Conservation (phyloP, 1,284 basidiomycete species). For the Ustilago cynodontis region DNA sequence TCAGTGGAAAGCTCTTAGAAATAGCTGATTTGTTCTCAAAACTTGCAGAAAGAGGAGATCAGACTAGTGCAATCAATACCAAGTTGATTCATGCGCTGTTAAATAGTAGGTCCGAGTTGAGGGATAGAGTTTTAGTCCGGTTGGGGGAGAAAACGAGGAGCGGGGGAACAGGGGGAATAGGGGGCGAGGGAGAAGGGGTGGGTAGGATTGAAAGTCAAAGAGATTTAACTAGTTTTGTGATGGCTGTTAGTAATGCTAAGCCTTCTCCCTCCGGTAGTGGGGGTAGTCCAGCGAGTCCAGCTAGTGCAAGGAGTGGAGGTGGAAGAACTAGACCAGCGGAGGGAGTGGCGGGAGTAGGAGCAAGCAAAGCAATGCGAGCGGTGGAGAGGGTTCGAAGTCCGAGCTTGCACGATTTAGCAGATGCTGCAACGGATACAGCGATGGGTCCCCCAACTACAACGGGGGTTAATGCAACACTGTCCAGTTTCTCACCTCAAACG, state of each 20-base stretch:
- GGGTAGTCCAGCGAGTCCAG: neutral
- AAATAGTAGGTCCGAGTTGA: slow-evolving; percentile 25
- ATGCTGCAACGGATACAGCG: slow-evolving; percentile 7
- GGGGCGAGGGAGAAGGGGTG: neutral
- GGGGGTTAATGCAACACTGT: neutral
- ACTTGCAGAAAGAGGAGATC: slow-evolving; percentile 29
- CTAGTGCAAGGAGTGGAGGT: no score
- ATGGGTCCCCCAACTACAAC: neutral
- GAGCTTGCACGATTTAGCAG: slow-evolving; percentile 33
- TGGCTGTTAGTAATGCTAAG: slow-evolving; percentile 11
- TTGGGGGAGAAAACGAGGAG: slow-evolving; percentile 12
- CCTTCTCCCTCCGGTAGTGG: neutral
- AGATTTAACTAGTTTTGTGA: slow-evolving; percentile 32
- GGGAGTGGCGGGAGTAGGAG: neutral
- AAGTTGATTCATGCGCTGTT: slow-evolving; percentile 29
- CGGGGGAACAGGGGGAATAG: neutral
- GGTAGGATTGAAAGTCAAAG: slow-evolving; percentile 24
- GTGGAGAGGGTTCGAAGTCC: slow-evolving; percentile 17
- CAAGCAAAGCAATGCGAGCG: neutral
- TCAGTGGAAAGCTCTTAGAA: slow-evolving; percentile 31
- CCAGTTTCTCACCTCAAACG: no score
- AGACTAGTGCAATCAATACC: slow-evolving; percentile 28
- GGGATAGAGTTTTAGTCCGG: slow-evolving; percentile 29
- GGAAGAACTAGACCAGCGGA: neutral
- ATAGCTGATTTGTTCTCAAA: slow-evolving; percentile 23